Percentiles rank a stretch among this genome's conserved stretches.
Evolutionary conservation across 163 green algal species (phyloP).

Genomic region (Trebouxiophyceae sp.): DNA sequence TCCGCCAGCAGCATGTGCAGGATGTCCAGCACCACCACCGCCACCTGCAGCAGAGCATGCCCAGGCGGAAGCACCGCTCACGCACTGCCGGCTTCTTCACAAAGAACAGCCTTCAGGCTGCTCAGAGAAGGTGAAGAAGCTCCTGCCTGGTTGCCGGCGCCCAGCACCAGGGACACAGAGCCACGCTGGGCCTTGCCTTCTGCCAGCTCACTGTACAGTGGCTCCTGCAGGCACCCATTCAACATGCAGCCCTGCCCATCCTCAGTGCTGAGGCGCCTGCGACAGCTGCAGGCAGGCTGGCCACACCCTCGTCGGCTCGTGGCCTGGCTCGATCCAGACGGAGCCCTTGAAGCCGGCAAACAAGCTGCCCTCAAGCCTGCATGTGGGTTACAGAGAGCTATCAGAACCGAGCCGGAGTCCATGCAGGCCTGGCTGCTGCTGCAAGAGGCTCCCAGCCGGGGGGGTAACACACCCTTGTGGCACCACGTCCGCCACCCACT

Average conservation of each 20-base stretch:
- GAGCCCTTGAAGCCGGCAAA: slow-evolving; percentile 54
- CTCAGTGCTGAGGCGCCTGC: no score
- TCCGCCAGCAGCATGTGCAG: slow-evolving; percentile 74
- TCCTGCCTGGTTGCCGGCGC: slow-evolving; percentile 58
- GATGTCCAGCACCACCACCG: slow-evolving; percentile 65
- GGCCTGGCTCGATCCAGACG: slow-evolving; percentile 66
- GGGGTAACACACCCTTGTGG: slow-evolving; percentile 11
- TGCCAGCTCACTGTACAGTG: slow-evolving; percentile 38
- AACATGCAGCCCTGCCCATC: no score
- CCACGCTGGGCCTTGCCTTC: slow-evolving; percentile 6
- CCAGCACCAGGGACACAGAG: slow-evolving; percentile 55
- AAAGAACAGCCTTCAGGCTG: neutral
- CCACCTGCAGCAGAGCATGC: slow-evolving; percentile 8
- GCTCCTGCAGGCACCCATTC: no score
- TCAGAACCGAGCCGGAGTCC: neutral
- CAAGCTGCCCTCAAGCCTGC: slow-evolving; percentile 31
- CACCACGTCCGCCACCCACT: slow-evolving; percentile 47
- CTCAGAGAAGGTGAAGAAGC: neutral
- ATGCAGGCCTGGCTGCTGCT: no score
- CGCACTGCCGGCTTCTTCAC: neutral
- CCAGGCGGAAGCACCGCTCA: no score
- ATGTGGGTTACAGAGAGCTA: neutral
- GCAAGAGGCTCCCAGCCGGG: no score
- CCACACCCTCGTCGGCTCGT: slow-evolving; percentile 43
- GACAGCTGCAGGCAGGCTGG: no score